A percentile compares a stretch with the other conserved stretches of the same genome.
Evolutionary conservation across 352 stramenopile genomes (phyloP).

Genomic region (Phytophthora syringae): DNA sequence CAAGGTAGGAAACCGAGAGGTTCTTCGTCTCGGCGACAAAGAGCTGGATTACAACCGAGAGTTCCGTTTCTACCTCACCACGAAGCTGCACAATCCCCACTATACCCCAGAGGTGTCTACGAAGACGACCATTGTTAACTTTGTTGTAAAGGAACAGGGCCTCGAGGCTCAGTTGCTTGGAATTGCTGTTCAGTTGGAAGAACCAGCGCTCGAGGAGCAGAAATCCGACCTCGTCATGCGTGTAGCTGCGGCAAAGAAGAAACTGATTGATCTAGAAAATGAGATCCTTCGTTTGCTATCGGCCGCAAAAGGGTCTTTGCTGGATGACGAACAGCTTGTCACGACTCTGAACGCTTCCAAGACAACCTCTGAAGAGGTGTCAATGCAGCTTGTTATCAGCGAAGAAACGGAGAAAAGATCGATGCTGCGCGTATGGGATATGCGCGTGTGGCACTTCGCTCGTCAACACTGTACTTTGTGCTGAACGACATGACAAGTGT

Average conservation of each 20-base stretch:
- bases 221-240: constrained; percentile 92
- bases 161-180: constrained; percentile 95
- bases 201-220: constrained; percentile 94
- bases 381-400: constrained; percentile 91
- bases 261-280: constrained; percentile 96
- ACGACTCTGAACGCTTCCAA: constrained; percentile 96
- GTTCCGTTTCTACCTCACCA: constrained; percentile 97
- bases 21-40: constrained; percentile 95
- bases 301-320: constrained; percentile 90
- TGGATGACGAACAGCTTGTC: constrained; percentile 95
- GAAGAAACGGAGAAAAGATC: constrained; percentile 97
- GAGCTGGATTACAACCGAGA: constrained; percentile 95
- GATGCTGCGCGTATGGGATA: constrained; percentile 95
- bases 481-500: constrained; percentile 95
- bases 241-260: constrained; percentile 94
- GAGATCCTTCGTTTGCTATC: constrained; percentile 94
- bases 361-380: constrained; percentile 94
- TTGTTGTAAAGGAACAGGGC: constrained; percentile 95
- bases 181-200: constrained; percentile 94
- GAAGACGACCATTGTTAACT: constrained; percentile 97
- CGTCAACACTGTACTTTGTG: constrained; percentile 96
- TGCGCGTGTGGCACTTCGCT: constrained; percentile 90
- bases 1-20: constrained; percentile 93
- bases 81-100: constrained; percentile 96
- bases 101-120: constrained; percentile 96